Evolutionary conservation across 495 filamentous ascomycete genomes (phyloP).

Genomic region (Lepidopterella palustris): DNA sequence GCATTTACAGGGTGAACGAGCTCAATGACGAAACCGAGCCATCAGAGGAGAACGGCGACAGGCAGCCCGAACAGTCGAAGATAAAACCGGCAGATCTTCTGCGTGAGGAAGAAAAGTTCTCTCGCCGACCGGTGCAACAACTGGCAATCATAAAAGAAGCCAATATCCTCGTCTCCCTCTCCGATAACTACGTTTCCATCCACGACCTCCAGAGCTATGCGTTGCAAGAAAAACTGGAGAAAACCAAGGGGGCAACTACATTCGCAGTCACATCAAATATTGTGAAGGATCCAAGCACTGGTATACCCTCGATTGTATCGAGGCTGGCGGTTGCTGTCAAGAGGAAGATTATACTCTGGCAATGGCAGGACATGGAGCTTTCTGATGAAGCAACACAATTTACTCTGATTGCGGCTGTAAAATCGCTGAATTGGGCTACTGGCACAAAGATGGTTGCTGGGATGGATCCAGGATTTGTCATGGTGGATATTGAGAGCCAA

Average conservation of each 20-base stretch:
- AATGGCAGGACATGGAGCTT: slow-evolving; percentile 92
- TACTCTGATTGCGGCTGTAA: slow-evolving; percentile 67
- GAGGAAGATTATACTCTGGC: slow-evolving; percentile 81
- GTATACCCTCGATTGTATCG: slow-evolving; percentile 84
- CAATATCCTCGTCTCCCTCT: slow-evolving; percentile 80
- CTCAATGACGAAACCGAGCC: slow-evolving; percentile 30
- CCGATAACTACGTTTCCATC: slow-evolving; percentile 77
- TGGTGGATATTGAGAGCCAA: slow-evolving; percentile 73
- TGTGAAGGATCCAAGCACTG: slow-evolving; percentile 76
- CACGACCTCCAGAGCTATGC: slow-evolving; percentile 83
- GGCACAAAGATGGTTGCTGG: slow-evolving; percentile 80
- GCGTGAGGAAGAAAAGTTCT: slow-evolving; percentile 90
- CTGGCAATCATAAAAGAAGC: slow-evolving; percentile 93
- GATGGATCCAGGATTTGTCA: slow-evolving; percentile 77
- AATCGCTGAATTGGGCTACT: slow-evolving; percentile 82
- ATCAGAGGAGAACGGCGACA: slow-evolving; percentile 23
- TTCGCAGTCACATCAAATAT: slow-evolving; percentile 95
- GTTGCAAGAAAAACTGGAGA: slow-evolving; percentile 67
- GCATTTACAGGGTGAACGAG: slow-evolving; percentile 88
- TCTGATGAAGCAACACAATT: slow-evolving; percentile 67
- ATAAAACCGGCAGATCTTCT: slow-evolving; percentile 71
- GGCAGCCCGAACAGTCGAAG: slow-evolving; percentile 37
- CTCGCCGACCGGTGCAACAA: slow-evolving; percentile 78
- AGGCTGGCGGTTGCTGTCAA: slow-evolving; percentile 87
- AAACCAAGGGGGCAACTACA: slow-evolving; percentile 77